Base-by-base conservation (phyloP, 2,329 filamentous ascomycete genomes). In the Orbilia blumenaviensis region DNA sequence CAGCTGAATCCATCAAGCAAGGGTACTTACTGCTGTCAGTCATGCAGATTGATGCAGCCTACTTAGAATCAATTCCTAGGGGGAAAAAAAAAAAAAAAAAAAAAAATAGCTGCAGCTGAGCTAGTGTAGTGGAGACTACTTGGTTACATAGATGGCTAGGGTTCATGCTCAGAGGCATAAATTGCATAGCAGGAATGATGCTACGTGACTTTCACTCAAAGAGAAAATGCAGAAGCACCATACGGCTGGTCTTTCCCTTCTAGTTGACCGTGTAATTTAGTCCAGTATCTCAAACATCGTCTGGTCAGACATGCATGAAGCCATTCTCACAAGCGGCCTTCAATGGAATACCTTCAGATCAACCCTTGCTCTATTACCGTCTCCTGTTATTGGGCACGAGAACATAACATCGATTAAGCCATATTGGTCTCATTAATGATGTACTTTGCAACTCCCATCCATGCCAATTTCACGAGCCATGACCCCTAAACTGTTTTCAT, bases 291-390 rank as follows among this genome's bases (percentile, higher is more conserved):
- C 36, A n/a, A n/a, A n/a, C n/a, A n/a, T n/a, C n/a, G n/a, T n/a
- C n/a, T n/a, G n/a, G n/a, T n/a, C n/a, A 58, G 50, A 25, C 50
- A 32, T 58, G 25, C 50, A 58, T 66, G 16, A 50, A 46, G 36
- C 21, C n/a, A 36, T 16, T 16, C 23, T 56, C 14, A 18, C 8
- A 9, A 7, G 18, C 38, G 29, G 34, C 44, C 23, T 25, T n/a
- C 23, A 38, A 38, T 16, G 16, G 29, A 6, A 5, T 32, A 12
- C 48, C 16, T 27, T 6, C 52, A n/a, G 8, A 36, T 7, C n/a
- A 2, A 56, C 29, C 9, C 32, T 38, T 36, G 52, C 21, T 10
- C 21, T 32, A 16, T 14, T 41, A n/a, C 8, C 23, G 3, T 7
- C 36, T 44, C 1, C 54, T 38, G 16, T 14, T 3, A 38, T 56